A percentile compares a stretch with the other conserved stretches of the same genome.
Evolutionary conservation across 225 moss, liverwort and hornwort genomes (phyloP).

Genomic region (Sphagnum contortum): DNA sequence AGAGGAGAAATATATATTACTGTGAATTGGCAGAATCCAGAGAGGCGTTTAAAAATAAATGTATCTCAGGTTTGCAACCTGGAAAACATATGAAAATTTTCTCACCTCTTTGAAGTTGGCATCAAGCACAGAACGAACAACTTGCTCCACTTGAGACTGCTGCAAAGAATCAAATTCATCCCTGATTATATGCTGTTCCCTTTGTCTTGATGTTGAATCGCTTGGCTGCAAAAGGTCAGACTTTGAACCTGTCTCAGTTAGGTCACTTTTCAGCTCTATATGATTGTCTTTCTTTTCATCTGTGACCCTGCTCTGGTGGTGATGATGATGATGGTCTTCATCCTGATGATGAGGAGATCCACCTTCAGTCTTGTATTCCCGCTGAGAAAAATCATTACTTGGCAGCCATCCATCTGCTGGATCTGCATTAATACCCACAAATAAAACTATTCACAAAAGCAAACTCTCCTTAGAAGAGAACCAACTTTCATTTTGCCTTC

Average conservation of each 20-base stretch:
- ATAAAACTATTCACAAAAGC: neutral
- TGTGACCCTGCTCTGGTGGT: neutral
- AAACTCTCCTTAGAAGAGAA: too few relatives aligned
- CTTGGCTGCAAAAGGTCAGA: slow-evolving; percentile 27
- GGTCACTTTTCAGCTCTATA: slow-evolving; percentile 31
- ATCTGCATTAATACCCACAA: slow-evolving; percentile 36
- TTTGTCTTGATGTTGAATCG: slow-evolving; percentile 12
- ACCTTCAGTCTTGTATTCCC: too few relatives aligned
- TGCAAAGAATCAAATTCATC: slow-evolving; percentile 35
- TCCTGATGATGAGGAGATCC: slow-evolving; percentile 13
- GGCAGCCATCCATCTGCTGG: slow-evolving; percentile 69
- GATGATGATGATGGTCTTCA: slow-evolving; percentile 9
- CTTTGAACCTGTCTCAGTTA: slow-evolving; percentile 46
- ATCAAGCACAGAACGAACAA: slow-evolving; percentile 60
- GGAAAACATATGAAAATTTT: neutral
- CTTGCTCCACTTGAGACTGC: slow-evolving; percentile 73
- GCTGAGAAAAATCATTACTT: too few relatives aligned
- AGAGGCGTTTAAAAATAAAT: too few relatives aligned
- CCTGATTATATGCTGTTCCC: slow-evolving; percentile 16
- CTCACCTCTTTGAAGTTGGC: slow-evolving; percentile 60
- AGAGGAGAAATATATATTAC: too few relatives aligned
- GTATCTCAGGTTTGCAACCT: too few relatives aligned
- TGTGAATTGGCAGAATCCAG: too few relatives aligned
- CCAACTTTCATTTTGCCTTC: too few relatives aligned
- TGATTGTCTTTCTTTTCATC: slow-evolving; percentile 17